Evolutionary conservation across 768 basidiomycete species (phyloP).

Genomic region (Termitomyces sp.): DNA sequence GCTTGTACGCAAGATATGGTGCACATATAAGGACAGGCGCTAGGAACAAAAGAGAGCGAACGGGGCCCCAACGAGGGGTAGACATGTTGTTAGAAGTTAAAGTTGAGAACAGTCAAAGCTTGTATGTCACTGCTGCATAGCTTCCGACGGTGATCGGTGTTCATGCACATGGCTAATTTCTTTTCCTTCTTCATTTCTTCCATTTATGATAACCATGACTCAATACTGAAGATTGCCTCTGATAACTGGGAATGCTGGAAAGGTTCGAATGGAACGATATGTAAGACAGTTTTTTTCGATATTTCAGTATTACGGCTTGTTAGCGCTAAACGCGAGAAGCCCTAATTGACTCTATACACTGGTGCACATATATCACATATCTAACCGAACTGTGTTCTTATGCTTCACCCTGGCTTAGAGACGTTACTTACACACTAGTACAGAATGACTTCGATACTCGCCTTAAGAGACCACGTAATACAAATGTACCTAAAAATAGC

Average conservation of each 20-base stretch:
- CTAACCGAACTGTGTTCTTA: neutral
- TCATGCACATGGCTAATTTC: neutral
- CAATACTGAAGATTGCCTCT: neutral
- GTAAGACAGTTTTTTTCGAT: neutral
- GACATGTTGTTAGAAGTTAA: constrained; percentile 16
- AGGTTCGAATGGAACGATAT: neutral
- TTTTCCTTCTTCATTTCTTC: neutral
- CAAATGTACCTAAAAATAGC: neutral
- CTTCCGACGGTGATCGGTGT: neutral
- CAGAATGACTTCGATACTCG: neutral
- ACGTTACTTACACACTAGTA: no score
- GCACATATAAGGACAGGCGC: constrained; percentile 49
- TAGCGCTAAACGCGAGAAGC: no score
- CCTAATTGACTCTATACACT: no score
- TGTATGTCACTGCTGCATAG: constrained; percentile 1
- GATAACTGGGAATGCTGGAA: neutral
- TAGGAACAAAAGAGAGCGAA: constrained; percentile 51
- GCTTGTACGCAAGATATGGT: constrained; percentile 41
- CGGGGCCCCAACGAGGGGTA: constrained; percentile 47
- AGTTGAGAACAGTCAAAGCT: constrained; percentile 1
- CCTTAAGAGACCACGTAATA: neutral
- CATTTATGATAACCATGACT: neutral
- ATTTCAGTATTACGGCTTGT: neutral
- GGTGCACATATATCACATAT: no score
- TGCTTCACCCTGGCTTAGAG: no score